Conservation (phyloP, 805 yeast genomes). For the Saccharomycopsis sp. region DNA sequence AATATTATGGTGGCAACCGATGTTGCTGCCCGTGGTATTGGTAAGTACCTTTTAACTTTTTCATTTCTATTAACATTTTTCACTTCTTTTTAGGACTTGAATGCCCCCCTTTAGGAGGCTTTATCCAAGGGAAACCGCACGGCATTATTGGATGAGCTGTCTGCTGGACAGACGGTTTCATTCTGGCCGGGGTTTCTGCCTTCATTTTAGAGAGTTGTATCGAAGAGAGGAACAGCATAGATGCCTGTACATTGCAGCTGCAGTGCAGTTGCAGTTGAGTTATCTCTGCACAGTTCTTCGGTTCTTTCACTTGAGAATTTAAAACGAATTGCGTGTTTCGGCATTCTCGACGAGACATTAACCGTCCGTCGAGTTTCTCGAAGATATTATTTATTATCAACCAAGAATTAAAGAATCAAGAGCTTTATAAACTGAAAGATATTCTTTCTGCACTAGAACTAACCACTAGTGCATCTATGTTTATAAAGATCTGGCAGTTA, state of each 20-base stretch:
- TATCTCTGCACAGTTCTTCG: no score
- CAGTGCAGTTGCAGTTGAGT: no score
- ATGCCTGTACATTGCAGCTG: neutral
- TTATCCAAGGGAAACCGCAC: neutral
- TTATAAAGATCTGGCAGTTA: neutral
- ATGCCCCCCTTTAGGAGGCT: neutral
- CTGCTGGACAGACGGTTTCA: neutral
- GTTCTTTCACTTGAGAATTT: neutral
- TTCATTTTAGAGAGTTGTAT: neutral
- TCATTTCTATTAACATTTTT: slow-evolving; percentile 16
- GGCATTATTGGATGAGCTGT: neutral
- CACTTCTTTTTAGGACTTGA: neutral
- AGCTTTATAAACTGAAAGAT: neutral
- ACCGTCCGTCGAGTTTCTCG: neutral
- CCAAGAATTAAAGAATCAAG: neutral
- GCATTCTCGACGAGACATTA: neutral
- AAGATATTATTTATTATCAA: neutral
- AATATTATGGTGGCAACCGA: slow-evolving; percentile 99
- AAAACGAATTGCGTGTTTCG: neutral
- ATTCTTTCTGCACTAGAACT: neutral
- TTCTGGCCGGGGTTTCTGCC: neutral
- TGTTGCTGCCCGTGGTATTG: slow-evolving; percentile 99
- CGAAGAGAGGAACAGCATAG: neutral
- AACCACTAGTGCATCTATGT: neutral
- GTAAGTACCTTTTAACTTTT: slow-evolving; percentile 51